Evolutionary conservation across 257 asterid species (phyloP).

Genomic region (Gentiana dahurica): DNA sequence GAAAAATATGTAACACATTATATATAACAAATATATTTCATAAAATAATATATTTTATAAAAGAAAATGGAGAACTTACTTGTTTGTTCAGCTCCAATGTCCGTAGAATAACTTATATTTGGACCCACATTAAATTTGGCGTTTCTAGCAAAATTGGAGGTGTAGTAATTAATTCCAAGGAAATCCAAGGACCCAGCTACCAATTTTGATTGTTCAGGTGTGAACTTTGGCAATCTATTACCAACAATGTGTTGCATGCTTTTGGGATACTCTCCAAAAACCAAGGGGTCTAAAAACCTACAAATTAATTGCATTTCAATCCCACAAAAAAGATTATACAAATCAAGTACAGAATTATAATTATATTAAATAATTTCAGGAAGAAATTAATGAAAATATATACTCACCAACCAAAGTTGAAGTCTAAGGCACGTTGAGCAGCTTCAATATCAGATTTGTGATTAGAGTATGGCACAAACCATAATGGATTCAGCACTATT

Average conservation of each 20-base stretch:
- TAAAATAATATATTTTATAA: too few species aligned
- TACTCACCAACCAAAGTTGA: slow-evolving; percentile 48
- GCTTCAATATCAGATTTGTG: slow-evolving; percentile 24
- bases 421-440: slow-evolving; percentile 38
- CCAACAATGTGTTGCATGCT: slow-evolving; percentile 8
- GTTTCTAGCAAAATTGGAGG: slow-evolving; percentile 9
- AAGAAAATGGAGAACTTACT: slow-evolving; percentile 4
- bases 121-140: not conserved
- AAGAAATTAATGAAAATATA: too few species aligned
- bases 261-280: slow-evolving; percentile 12
- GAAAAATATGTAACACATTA: not conserved
- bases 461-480: slow-evolving; percentile 36
- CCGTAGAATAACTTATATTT: slow-evolving; percentile 1
- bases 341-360: too few species aligned
- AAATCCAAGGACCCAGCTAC: slow-evolving; percentile 12
- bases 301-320: not conserved
- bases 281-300: slow-evolving; percentile 13
- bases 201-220: slow-evolving; percentile 3
- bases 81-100: slow-evolving; percentile 7
- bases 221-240: slow-evolving; percentile 13
- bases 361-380: too few species aligned
- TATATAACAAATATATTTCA: too few species aligned
- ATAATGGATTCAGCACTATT: slow-evolving; percentile 20
- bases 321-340: too few species aligned
- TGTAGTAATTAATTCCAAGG: slow-evolving; percentile 15